phyloP scores from a whole-genome alignment of 2,329 filamentous ascomycete species.

The Hypomyces perniciosus region DNA sequence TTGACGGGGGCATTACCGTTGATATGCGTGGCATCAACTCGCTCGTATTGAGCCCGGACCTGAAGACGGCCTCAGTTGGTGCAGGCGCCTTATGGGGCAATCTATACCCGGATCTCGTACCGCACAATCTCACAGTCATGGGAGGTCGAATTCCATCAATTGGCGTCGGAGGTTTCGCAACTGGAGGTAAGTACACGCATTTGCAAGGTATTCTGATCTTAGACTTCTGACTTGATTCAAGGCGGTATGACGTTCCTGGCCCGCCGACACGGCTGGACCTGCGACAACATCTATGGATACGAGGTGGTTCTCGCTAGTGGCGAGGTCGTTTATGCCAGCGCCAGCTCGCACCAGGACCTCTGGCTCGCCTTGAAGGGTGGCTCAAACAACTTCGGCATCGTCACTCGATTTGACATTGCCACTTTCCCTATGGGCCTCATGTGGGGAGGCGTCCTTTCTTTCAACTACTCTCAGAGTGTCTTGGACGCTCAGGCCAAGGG shows the following conservation, averaged over 20 bases:
- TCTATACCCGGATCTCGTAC: slow-evolving; percentile 31
- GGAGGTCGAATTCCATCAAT: slow-evolving; percentile 36
- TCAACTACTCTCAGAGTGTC: slow-evolving; percentile 11
- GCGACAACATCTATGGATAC: slow-evolving; percentile 31
- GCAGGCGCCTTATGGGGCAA: slow-evolving; percentile 33
- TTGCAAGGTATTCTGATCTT: too few relatives aligned
- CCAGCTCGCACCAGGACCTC: slow-evolving; percentile 29
- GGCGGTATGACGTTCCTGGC: slow-evolving; percentile 8
- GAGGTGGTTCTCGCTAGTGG: slow-evolving; percentile 34
- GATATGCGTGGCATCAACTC: slow-evolving; percentile 32
- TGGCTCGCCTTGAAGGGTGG: slow-evolving; percentile 41
- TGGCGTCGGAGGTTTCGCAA: slow-evolving; percentile 24
- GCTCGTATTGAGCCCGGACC: slow-evolving; percentile 24
- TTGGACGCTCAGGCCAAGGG: slow-evolving; percentile 9
- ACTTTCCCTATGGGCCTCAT: slow-evolving; percentile 15
- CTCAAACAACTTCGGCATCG: slow-evolving; percentile 36
- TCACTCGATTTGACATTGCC: slow-evolving; percentile 21
- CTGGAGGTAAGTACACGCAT: slow-evolving; percentile 30
- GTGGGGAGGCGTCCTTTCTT: slow-evolving; percentile 19
- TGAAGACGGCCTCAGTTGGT: slow-evolving; percentile 28
- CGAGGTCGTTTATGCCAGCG: slow-evolving; percentile 31
- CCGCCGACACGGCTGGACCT: slow-evolving; percentile 30
- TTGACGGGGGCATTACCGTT: slow-evolving; percentile 29
- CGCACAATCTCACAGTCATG: slow-evolving; percentile 26
- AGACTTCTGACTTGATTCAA: too few relatives aligned